Evolutionary conservation across 2,329 filamentous ascomycete genomes (phyloP).

Genomic region (Hortaea werneckii): DNA sequence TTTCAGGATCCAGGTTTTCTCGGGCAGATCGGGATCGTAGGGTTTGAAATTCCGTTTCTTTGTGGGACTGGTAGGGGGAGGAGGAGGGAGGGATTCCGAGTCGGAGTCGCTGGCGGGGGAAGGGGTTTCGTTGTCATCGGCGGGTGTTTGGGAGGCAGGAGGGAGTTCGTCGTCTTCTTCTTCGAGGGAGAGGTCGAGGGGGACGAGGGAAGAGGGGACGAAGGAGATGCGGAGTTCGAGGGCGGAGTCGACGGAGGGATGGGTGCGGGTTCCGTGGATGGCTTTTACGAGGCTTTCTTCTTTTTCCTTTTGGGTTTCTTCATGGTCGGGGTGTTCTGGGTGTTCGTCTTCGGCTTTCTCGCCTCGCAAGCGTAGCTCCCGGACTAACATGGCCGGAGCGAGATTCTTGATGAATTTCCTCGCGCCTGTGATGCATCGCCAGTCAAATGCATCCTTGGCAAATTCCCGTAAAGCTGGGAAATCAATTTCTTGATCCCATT

Average conservation of each 20-base stretch:
- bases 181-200: slow-evolving; percentile 65
- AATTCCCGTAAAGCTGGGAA: slow-evolving; percentile 61
- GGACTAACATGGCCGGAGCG: slow-evolving; percentile 63
- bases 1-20: slow-evolving; percentile 60
- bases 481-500: slow-evolving; percentile 56
- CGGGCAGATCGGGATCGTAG: slow-evolving; percentile 57
- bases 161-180: slow-evolving; percentile 47
- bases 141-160: slow-evolving; percentile 26
- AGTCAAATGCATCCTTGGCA: slow-evolving; percentile 71
- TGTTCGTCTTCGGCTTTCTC: slow-evolving; percentile 5
- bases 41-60: slow-evolving; percentile 32
- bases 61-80: slow-evolving; percentile 27
- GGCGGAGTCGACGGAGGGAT: slow-evolving; percentile 63
- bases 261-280: slow-evolving; percentile 58
- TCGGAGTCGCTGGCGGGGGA: slow-evolving; percentile 16
- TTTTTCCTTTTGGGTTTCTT: slow-evolving; percentile 26
- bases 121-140: slow-evolving; percentile 23
- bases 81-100: slow-evolving; percentile 10
- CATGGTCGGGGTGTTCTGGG: slow-evolving; percentile 3
- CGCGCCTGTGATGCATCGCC: slow-evolving; percentile 68
- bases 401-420: slow-evolving; percentile 75
- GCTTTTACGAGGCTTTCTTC: slow-evolving; percentile 50
- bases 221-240: slow-evolving; percentile 72
- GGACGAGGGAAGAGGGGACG: slow-evolving; percentile 64
- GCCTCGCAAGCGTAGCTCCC: slow-evolving; percentile 39